Conservation (phyloP, 352 stramenopile genomes). For the Thalassiosira hispida region DNA sequence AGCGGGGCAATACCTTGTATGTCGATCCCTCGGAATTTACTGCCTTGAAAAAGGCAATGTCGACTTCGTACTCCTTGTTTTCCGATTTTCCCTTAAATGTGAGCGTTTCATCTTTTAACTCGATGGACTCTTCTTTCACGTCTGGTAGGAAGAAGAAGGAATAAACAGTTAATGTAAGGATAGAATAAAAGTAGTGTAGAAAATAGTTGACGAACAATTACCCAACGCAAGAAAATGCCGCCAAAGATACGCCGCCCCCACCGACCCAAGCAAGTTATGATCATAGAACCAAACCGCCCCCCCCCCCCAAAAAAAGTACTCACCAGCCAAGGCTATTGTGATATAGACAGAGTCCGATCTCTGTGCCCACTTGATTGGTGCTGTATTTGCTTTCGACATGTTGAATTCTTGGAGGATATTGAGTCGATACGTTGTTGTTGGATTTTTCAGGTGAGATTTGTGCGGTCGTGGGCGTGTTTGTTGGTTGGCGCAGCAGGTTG, state of each 20-base stretch:
- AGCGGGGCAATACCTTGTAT: constrained; percentile 94
- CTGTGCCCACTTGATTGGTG: constrained; percentile 91
- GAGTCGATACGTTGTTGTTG: not conserved
- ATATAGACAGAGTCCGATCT: constrained; percentile 95
- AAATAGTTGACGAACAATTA: too few relatives aligned
- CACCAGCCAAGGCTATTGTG: constrained; percentile 92
- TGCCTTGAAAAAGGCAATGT: constrained; percentile 95
- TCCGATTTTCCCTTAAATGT: constrained; percentile 89
- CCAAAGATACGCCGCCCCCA: not conserved
- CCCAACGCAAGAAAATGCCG: not conserved
- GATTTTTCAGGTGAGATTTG: not conserved
- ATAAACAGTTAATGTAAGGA: constrained; percentile 1
- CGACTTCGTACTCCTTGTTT: constrained; percentile 92
- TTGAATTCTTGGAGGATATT: not conserved
- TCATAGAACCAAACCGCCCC: not conserved
- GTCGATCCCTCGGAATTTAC: constrained; percentile 92
- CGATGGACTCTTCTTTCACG: constrained; percentile 81
- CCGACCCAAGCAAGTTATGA: not conserved
- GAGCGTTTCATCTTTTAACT: constrained; percentile 73
- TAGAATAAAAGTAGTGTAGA: not conserved
- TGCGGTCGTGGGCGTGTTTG: not conserved
- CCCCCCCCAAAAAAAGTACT: constrained; percentile 24
- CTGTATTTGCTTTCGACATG: constrained; percentile 59
- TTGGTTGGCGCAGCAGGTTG: not conserved
- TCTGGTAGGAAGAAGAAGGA: constrained; percentile 48